phyloP scores from a whole-genome alignment of 2,329 filamentous ascomycete species.

The Colletotrichum eremochloae region DNA sequence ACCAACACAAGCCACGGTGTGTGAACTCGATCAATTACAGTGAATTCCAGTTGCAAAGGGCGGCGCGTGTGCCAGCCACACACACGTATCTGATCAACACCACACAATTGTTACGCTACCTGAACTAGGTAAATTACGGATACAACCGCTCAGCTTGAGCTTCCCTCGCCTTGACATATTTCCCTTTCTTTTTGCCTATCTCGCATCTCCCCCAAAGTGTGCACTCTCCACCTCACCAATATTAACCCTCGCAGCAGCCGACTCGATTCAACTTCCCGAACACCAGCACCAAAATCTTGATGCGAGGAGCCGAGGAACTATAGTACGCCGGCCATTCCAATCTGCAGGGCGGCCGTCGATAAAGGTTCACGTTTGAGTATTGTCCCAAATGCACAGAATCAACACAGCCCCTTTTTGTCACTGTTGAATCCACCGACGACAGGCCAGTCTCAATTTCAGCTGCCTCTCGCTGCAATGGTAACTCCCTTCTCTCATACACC shows the following conservation, averaged over 20 bases:
- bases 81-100: conserved; percentile 11
- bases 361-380: background rate
- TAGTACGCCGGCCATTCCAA: background rate
- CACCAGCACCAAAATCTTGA: background rate
- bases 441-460: background rate
- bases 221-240: background rate
- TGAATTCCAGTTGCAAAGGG: conserved; percentile 10
- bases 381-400: background rate
- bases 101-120: background rate
- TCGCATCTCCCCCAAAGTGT: background rate
- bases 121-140: background rate
- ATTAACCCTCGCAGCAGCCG: background rate
- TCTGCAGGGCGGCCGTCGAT: background rate
- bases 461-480: conserved; percentile 6
- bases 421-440: background rate
- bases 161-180: background rate
- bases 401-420: background rate
- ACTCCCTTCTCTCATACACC: background rate
- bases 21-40: background rate
- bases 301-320: too few species aligned
- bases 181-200: background rate
- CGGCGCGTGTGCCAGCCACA: conserved; percentile 5
- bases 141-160: background rate
- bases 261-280: background rate
- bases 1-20: background rate